A percentile compares a stretch with the other conserved stretches of the same genome.
Evolutionary conservation across 202 grass and related monocot species (phyloP).

Genomic region (Musa balbisiana): DNA sequence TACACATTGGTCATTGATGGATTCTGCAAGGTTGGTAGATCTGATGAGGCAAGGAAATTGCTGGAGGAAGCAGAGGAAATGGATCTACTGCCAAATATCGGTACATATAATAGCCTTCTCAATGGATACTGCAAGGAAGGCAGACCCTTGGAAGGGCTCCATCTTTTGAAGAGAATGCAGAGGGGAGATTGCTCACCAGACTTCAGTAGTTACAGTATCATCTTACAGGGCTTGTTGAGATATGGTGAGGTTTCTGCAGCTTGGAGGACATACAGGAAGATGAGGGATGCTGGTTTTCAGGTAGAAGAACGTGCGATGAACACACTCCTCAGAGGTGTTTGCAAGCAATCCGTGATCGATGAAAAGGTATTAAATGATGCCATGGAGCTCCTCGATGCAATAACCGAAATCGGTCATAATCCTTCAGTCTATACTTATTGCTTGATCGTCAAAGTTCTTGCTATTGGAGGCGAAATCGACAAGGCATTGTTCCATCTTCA

Average conservation of each 20-base stretch:
- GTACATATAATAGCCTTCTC: slow-evolving; percentile 77
- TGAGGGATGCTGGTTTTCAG: slow-evolving; percentile 56
- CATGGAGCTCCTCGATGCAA: slow-evolving; percentile 41
- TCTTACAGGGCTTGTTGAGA: slow-evolving; percentile 59
- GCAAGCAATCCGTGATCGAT: slow-evolving; percentile 42
- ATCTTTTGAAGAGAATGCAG: slow-evolving; percentile 71
- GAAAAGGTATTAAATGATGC: slow-evolving; percentile 36
- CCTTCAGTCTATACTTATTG: slow-evolving; percentile 72
- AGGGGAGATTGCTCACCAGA: slow-evolving; percentile 32
- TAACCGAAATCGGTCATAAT: slow-evolving; percentile 35
- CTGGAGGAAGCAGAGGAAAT: slow-evolving; percentile 38
- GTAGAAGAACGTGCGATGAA: slow-evolving; percentile 50
- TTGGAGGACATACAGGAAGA: slow-evolving; percentile 59
- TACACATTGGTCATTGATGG: slow-evolving; percentile 65
- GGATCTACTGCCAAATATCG: slow-evolving; percentile 48
- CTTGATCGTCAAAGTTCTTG: slow-evolving; percentile 87
- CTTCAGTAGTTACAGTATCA: slow-evolving; percentile 55
- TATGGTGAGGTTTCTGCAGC: slow-evolving; percentile 38
- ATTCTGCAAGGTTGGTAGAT: slow-evolving; percentile 68
- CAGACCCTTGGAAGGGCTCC: slow-evolving; percentile 41
- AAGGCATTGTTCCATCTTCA: slow-evolving; percentile 44
- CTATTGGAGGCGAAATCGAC: slow-evolving; percentile 63
- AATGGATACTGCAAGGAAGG: slow-evolving; percentile 73
- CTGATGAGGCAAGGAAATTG: slow-evolving; percentile 50
- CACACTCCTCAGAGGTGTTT: slow-evolving; percentile 61